Evolutionary conservation across 495 filamentous ascomycete species (phyloP).

Genomic region (Penicillium taxi): DNA sequence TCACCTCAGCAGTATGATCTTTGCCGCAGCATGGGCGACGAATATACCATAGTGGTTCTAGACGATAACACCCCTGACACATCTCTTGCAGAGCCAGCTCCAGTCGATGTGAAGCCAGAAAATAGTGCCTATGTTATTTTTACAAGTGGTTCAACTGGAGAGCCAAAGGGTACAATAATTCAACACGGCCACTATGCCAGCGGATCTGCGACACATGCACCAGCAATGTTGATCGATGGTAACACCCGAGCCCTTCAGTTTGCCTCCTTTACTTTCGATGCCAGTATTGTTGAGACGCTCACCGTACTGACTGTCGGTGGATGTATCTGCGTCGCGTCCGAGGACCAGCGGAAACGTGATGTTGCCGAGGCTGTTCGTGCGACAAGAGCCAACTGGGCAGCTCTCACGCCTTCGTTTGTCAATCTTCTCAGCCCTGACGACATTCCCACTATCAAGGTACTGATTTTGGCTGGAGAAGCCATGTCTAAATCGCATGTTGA

Average conservation of each 20-base stretch:
- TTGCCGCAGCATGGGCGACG: too few relatives aligned
- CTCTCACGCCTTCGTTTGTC: not conserved
- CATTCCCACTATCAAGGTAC: not conserved
- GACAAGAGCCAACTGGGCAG: not conserved
- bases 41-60: too few relatives aligned
- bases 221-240: constrained; percentile 40
- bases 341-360: constrained; percentile 1
- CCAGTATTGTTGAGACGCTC: constrained; percentile 4
- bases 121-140: constrained; percentile 39
- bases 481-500: constrained; percentile 11
- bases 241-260: constrained; percentile 12
- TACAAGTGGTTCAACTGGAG: constrained; percentile 75
- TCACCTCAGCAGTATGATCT: too few relatives aligned
- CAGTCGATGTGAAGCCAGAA: constrained; percentile 16
- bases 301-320: constrained; percentile 3
- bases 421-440: not conserved
- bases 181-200: constrained; percentile 48
- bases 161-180: constrained; percentile 68
- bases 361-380: not conserved
- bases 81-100: too few relatives aligned
- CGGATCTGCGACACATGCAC: not conserved
- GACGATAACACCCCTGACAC: too few relatives aligned
- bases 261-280: constrained; percentile 10
- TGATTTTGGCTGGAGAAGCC: constrained; percentile 35
- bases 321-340: constrained; percentile 2